Conservation (phyloP, 2,329 filamentous ascomycete genomes). For the Fusarium abutilonis region DNA sequence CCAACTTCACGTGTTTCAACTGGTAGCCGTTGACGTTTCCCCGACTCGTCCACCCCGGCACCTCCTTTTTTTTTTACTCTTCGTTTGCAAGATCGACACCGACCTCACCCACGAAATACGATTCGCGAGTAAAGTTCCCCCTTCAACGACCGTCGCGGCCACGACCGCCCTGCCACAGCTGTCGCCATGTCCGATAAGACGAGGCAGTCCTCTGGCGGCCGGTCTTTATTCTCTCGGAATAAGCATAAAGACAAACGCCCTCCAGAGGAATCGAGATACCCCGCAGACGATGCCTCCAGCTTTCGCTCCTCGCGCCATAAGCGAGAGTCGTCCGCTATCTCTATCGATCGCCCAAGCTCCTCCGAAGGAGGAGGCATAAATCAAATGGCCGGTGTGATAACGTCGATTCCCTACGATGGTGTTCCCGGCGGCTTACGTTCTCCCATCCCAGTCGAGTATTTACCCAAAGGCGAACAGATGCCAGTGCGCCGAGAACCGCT, state of each 20-base stretch:
- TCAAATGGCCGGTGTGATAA: conserved; percentile 83
- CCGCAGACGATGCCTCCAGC: conserved; percentile 69
- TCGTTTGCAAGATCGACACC: conserved; percentile 22
- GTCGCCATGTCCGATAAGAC: conserved; percentile 75
- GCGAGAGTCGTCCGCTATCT: conserved; percentile 76
- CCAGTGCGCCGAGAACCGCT: conserved; percentile 75
- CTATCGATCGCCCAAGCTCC: conserved; percentile 73
- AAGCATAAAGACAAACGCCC: conserved; percentile 79
- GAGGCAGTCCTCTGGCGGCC: conserved; percentile 78
- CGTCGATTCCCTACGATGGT: conserved; percentile 86
- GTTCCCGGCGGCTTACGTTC: conserved; percentile 72
- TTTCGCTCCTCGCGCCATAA: conserved; percentile 78
- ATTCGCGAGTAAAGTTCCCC: conserved; percentile 26
- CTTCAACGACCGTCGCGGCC: conserved; percentile 34
- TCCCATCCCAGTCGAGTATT: conserved; percentile 77
- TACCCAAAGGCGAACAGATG: conserved; percentile 72
- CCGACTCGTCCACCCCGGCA: conserved; percentile 14
- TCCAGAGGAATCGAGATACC: conserved; percentile 66
- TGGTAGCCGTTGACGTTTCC: conserved; percentile 30
- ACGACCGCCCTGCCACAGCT: conserved; percentile 35
- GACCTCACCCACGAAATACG: conserved; percentile 30
- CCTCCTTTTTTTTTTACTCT: conserved; percentile 17
- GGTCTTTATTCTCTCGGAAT: conserved; percentile 88
- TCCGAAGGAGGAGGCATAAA: conserved; percentile 74
- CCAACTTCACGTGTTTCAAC: conserved; percentile 49